Conservation (phyloP, 257 asterid species). For the Nicotiana tomentosiformis region DNA sequence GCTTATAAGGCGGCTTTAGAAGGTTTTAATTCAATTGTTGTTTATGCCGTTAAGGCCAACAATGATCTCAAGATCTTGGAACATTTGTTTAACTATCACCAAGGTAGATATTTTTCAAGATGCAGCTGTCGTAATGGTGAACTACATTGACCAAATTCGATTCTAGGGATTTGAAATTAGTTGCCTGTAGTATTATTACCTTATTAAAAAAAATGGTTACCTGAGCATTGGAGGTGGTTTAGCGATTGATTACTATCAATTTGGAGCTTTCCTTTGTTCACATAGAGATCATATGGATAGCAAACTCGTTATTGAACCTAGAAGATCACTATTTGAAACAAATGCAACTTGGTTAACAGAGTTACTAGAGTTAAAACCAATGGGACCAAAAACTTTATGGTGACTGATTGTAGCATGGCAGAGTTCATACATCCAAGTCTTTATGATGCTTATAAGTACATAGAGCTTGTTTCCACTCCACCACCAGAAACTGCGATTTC, state of each 20-base stretch:
- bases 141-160: slow-evolving; percentile 83
- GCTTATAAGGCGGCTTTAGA: slow-evolving; percentile 80
- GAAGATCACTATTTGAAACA: slow-evolving; percentile 87
- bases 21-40: slow-evolving; percentile 67
- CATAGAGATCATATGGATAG: slow-evolving; percentile 85
- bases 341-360: slow-evolving; percentile 85
- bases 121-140: slow-evolving; percentile 92
- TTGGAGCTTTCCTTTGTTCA: slow-evolving; percentile 84
- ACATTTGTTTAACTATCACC: slow-evolving; percentile 91
- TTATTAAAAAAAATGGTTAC: slow-evolving; percentile 21
- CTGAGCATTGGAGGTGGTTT: slow-evolving; percentile 96
- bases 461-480: slow-evolving; percentile 80
- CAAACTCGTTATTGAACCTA: slow-evolving; percentile 92
- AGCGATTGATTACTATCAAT: slow-evolving; percentile 87
- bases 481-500: slow-evolving; percentile 49
- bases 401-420: slow-evolving; percentile 96
- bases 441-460: slow-evolving; percentile 93
- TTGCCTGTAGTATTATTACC: too few species aligned
- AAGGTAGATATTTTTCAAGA: slow-evolving; percentile 98
- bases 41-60: slow-evolving; percentile 88
- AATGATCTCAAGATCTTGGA: slow-evolving; percentile 83
- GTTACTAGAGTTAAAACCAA: slow-evolving; percentile 94
- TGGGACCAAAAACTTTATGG: slow-evolving; percentile 81
- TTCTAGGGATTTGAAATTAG: slow-evolving; percentile 78
- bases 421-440: slow-evolving; percentile 96